Evolutionary conservation across 768 basidiomycete genomes (phyloP).

Genomic region (Termitomyces sp.): DNA sequence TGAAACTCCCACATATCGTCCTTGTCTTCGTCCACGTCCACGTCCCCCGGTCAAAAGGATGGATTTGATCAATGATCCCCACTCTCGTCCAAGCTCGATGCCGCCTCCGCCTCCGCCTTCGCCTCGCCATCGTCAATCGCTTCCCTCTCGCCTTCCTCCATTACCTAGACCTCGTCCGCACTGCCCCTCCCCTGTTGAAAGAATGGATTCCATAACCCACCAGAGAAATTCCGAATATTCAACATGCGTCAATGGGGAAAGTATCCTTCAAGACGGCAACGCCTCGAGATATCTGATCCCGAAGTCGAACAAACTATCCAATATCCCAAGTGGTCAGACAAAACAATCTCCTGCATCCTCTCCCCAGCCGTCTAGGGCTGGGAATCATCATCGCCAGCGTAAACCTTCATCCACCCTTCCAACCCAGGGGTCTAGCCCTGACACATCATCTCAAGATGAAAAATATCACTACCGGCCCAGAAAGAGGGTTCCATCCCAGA

Average conservation of each 20-base stretch:
- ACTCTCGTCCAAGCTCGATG: no score
- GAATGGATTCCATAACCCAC: neutral
- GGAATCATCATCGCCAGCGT: neutral
- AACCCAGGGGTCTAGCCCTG: neutral
- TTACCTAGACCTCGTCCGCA: neutral
- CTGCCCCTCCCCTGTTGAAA: neutral
- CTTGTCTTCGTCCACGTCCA: neutral
- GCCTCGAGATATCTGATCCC: neutral
- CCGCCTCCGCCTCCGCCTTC: no score
- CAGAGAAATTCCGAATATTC: no score
- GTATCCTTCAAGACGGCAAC: neutral
- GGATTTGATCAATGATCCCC: no score
- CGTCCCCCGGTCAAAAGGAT: no score
- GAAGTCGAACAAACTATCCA: neutral
- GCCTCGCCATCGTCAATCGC: no score
- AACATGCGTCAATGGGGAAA: no score
- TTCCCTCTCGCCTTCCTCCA: neutral
- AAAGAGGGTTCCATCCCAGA: neutral
- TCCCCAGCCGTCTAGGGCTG: neutral
- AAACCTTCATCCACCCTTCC: neutral
- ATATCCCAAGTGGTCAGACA: neutral
- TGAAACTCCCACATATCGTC: neutral
- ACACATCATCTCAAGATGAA: neutral
- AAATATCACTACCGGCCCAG: neutral
- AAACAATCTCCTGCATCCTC: neutral